Percentiles rank a stretch among this genome's conserved stretches.
These are phyloP conservation scores for Brasilioporus rufonigricans DNA, from an alignment of 768 basidiomycete species.

Conservation along the genomic window DNA sequence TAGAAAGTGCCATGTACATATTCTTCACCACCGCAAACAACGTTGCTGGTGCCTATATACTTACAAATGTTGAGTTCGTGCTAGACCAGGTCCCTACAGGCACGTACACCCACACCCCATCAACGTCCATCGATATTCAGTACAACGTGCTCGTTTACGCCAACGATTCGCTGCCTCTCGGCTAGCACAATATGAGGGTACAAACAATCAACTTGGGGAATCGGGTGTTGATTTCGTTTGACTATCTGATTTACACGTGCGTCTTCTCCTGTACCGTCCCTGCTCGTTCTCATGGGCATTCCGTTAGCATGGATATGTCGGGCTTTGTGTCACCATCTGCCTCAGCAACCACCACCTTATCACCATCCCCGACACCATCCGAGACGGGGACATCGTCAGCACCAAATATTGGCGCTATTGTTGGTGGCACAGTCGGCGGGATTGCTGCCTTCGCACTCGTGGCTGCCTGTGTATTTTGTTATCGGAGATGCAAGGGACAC, in stretches of 20 bases:
- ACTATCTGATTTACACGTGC: conserved; percentile 20
- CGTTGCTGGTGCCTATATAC: neutral
- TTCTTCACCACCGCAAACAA: conserved; percentile 19
- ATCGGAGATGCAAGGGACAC: neutral
- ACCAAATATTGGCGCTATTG: neutral
- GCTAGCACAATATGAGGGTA: conserved; percentile 9
- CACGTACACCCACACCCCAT: conserved; percentile 2
- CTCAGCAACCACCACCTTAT: neutral
- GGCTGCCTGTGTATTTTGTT: conserved; percentile 4
- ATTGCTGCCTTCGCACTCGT: neutral
- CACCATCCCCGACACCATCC: neutral
- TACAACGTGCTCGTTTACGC: conserved; percentile 17
- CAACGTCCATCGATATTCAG: neutral
- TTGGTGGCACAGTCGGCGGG: conserved; percentile 6
- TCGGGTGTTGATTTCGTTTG: conserved; percentile 11
- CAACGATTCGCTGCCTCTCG: conserved; percentile 2
- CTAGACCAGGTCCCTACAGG: neutral
- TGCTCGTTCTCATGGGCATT: neutral
- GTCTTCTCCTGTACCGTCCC: neutral
- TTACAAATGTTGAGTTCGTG: conserved; percentile 5
- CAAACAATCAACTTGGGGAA: neutral
- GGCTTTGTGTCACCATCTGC: neutral
- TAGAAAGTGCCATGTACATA: conserved; percentile 17
- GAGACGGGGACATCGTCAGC: neutral
- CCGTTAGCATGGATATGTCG: conserved; percentile 3